Conservation (phyloP, 805 yeast species). For the Nakazawaea holstii region DNA sequence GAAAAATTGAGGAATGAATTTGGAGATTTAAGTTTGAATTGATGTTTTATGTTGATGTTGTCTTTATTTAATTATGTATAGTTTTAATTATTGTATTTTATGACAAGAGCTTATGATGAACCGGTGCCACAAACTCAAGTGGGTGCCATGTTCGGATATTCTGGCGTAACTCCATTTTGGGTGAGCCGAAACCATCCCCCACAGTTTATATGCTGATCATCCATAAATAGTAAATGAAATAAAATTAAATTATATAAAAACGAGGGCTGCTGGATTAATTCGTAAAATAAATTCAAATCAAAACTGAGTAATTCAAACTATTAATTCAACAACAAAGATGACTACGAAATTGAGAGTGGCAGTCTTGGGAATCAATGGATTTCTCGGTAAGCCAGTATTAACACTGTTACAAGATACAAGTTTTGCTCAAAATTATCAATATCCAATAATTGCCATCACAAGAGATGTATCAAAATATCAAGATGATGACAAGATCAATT, state of each 20-base stretch:
- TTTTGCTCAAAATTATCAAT: neutral
- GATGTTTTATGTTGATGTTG: no score
- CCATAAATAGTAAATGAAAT: no score
- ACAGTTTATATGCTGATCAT: no score
- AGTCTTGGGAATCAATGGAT: neutral
- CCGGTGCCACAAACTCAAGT: no score
- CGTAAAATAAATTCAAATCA: no score
- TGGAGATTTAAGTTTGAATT: slow-evolving; percentile 13
- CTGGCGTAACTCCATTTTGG: no score
- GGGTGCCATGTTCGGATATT: no score
- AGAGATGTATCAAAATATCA: neutral
- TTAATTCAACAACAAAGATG: neutral
- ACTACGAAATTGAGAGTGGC: neutral
- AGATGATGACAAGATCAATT: neutral
- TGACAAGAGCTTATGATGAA: no score
- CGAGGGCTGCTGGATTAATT: no score
- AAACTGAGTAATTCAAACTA: no score
- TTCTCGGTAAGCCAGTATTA: neutral
- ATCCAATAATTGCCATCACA: neutral
- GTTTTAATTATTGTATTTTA: neutral
- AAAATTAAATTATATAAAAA: no score
- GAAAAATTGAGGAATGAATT: slow-evolving; percentile 17
- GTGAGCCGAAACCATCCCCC: no score
- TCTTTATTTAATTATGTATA: neutral
- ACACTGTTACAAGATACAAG: neutral